Base-by-base conservation (phyloP, 2,329 filamentous ascomycete genomes). In the Periglandula ipomoeae region DNA sequence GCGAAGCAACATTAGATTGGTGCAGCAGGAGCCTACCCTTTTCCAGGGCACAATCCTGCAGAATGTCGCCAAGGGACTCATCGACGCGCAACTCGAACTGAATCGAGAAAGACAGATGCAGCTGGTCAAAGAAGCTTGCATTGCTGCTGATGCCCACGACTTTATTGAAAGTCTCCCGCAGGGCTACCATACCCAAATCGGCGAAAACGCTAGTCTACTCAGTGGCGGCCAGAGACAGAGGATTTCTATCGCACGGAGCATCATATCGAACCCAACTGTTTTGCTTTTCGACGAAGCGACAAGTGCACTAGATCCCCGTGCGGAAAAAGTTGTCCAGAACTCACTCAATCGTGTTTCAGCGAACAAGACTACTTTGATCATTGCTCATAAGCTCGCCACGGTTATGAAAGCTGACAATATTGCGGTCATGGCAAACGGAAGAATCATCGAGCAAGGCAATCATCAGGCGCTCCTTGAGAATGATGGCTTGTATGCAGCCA, bases 251-350 rank as follows among this genome's bases (percentile, higher is more conserved):
- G 82, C 82, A 3, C 73, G 82, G 22, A 81, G 76, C 51, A 83
- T 86, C 53, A 72, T 86, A 39, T 79, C 79, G 20, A 69, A 82
- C 48, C 81, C 82, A 0, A 70, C 70, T 2, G 78, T 87, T 38
- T 66, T 87, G 0, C 75, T 87, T 26, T 68, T 87, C 1, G 84
- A 87, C 54, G 84, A 87, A 61, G 83, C 83, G 2, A 87, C 83
- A 0, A 81, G 76, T 44, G 80, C 82, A 1, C 59, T 73, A 9
- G 69, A 73, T 38, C 66, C 69, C 2, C 66, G 67, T 15, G 66
- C 72, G 2, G 70, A 74, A 45, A 66, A 68, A 24, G 69, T 76
- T 22, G 78, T 82, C 0, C 78, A 82, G 52, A 61, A 69, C 44
- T 77, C 78, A 0, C 68, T 82, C 17, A 73, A 77, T 51, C 71